Conservation (phyloP, 257 asterid species). For the Phtheirospermum japonicum region DNA sequence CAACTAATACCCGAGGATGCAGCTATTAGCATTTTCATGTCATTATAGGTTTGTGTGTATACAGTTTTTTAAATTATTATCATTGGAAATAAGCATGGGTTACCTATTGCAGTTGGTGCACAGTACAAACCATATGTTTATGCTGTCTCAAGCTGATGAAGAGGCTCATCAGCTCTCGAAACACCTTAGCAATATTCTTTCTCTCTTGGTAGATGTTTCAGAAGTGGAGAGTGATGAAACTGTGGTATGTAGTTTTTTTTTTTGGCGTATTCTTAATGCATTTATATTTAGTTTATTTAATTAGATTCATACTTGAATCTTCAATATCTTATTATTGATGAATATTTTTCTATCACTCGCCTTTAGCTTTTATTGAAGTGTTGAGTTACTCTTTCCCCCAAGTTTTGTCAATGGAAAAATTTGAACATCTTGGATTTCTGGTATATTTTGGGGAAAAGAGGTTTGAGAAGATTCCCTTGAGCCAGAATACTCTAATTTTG, state of each 20-base stretch:
- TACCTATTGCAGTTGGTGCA: slow-evolving; percentile 79
- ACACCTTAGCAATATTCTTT: slow-evolving; percentile 78
- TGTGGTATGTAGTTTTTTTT: slow-evolving; percentile 63
- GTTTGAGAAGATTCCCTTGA: slow-evolving; percentile 58
- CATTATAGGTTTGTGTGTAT: background rate
- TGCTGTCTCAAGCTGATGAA: slow-evolving; percentile 97
- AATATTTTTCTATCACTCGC: background rate
- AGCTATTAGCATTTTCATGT: slow-evolving; percentile 11
- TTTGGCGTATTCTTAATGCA: slow-evolving; percentile 11
- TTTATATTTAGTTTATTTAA: slow-evolving; percentile 16
- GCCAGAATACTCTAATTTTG: slow-evolving; percentile 90
- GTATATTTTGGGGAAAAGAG: slow-evolving; percentile 83
- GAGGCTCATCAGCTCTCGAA: slow-evolving; percentile 97
- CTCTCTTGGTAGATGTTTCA: slow-evolving; percentile 76
- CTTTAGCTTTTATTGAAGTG: slow-evolving; percentile 23
- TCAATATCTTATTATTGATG: background rate
- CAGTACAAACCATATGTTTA: slow-evolving; percentile 81
- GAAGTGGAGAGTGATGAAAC: slow-evolving; percentile 80
- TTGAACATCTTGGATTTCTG: slow-evolving; percentile 80
- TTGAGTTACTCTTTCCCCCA: slow-evolving; percentile 32
- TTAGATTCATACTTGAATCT: slow-evolving; percentile 17
- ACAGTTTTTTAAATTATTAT: slow-evolving; percentile 35
- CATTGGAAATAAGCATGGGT: slow-evolving; percentile 15
- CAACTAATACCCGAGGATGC: background rate
- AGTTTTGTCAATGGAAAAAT: slow-evolving; percentile 82